A percentile compares a stretch with the other conserved stretches of the same genome.
Conservation (phyloP, 2,329 filamentous ascomycete genomes). For the Magnaporthiopsis incrustans region DNA sequence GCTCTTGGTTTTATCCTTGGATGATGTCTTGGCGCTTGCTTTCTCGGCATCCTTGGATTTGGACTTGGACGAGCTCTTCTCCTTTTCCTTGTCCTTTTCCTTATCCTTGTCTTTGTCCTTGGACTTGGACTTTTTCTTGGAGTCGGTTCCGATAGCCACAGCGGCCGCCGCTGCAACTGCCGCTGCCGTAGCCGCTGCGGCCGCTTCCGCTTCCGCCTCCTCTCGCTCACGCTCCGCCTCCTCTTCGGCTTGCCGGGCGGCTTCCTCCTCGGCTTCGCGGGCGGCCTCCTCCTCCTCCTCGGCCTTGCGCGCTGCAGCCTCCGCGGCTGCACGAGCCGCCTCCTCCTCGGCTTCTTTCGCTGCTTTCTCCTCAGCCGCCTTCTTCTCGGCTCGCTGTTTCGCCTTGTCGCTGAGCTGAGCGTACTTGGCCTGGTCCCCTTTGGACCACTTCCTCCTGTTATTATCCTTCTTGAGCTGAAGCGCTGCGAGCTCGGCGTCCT, state of each 20-base stretch:
- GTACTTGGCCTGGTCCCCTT: conserved; percentile 22
- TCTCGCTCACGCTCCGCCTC: conserved; percentile 19
- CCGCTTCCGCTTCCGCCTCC: conserved; percentile 15
- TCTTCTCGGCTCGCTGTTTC: conserved; percentile 13
- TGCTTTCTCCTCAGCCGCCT: conserved; percentile 16
- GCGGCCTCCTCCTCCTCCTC: conserved; percentile 18
- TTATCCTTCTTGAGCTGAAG: conserved; percentile 21
- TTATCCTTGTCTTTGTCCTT: conserved; percentile 26
- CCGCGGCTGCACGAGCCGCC: conserved; percentile 18
- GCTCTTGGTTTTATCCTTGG: conserved; percentile 16
- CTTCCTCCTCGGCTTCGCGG: conserved; percentile 11
- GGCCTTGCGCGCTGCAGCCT: conserved; percentile 17
- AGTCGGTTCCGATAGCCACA: neutral
- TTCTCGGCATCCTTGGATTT: conserved; percentile 19
- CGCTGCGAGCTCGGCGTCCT: conserved; percentile 25
- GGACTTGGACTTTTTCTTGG: conserved; percentile 35
- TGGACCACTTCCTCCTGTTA: conserved; percentile 19
- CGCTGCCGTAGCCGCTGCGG: conserved; percentile 17
- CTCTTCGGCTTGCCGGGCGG: conserved; percentile 13
- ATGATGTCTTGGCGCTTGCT: neutral
- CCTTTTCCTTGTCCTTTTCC: conserved; percentile 13
- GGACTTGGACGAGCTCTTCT: conserved; percentile 17
- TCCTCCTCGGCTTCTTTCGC: conserved; percentile 14
- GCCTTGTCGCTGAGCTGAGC: conserved; percentile 26
- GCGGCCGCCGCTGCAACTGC: conserved; percentile 16